Evolutionary conservation across 108 stramenopile species (phyloP), one percentile per base, ranked within the genome.

Genomic region (Skeletonema marinoi): DNA sequence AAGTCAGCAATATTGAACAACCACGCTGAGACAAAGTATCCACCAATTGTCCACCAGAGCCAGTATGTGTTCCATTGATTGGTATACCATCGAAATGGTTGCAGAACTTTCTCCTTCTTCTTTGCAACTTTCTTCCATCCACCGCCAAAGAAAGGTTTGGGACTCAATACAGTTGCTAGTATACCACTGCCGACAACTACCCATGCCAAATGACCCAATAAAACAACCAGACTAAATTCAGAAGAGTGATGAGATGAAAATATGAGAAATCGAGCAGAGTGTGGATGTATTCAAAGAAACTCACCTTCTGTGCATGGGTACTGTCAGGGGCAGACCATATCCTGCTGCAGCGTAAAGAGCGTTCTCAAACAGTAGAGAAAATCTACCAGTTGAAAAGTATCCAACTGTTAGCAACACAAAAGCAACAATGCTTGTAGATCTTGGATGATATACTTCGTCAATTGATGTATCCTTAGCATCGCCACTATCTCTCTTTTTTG

Each of bases 11-110:
- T 73, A 71, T 96, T 96, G 78, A 97, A 97, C 3, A 96, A 61
- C 90, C 93, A 94, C 10, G 91, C 78, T 7, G 92, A 93, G 32
- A 93, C 92, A 62, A 86, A 96, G 81, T 98, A 97, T 32, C 97
- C 97, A 6, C 97, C 97, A 39, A 96, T 68, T 5, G 89, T 89
- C 97, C 97, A 98, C 95, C 95, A 97, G 56, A 96, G 68, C 96
- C 96, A 97, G 71, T 91, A 84, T 14, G 86, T 87, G 44, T 85
- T 64, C 88, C 78, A 81, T 75, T 66, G 62, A 62, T 84, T 85
- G 17, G 84, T 87, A 42, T 78, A 86, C 88, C 85, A 86, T 75
- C 84, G 75, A 77, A 62, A 78, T 12, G 68, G 76, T 42, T 66
- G 71, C 4, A 68, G 72, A 16, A 59, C 60, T 80, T 67, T 79